A percentile compares a stretch with the other conserved stretches of the same genome.
These are phyloP conservation scores for Thraustochytrium striatum DNA, from an alignment of 352 stramenopile species.

Conservation along the genomic window DNA sequence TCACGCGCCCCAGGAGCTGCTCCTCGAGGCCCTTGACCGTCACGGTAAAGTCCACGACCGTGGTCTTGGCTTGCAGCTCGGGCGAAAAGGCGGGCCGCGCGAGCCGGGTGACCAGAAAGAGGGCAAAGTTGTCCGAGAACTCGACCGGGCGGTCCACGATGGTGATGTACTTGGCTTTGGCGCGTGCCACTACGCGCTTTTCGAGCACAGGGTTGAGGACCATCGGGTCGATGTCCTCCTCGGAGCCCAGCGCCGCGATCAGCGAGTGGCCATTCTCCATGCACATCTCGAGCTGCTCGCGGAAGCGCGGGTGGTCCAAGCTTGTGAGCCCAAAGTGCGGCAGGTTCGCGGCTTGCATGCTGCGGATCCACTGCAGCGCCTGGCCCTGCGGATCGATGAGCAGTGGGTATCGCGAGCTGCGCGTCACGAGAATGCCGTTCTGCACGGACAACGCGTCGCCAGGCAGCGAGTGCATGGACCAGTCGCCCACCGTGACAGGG, in stretches of 20 bases:
- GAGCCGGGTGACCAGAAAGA: constrained; percentile 96
- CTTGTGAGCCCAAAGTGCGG: constrained; percentile 87
- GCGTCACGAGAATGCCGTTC: constrained; percentile 98
- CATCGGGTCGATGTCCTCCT: constrained; percentile 98
- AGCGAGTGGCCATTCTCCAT: constrained; percentile 92
- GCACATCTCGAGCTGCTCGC: constrained; percentile 95
- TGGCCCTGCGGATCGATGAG: constrained; percentile 96
- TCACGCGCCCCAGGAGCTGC: constrained; percentile 93
- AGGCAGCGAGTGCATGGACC: constrained; percentile 95
- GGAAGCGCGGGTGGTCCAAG: constrained; percentile 91
- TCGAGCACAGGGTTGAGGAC: constrained; percentile 91
- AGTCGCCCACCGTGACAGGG: constrained; percentile 93
- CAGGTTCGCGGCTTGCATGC: constrained; percentile 83
- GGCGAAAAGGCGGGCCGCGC: constrained; percentile 94
- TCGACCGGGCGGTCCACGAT: constrained; percentile 98
- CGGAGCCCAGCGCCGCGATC: constrained; percentile 81
- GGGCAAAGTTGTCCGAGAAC: constrained; percentile 91
- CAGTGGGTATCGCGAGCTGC: constrained; percentile 87
- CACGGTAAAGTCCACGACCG: constrained; percentile 96
- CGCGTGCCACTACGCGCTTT: constrained; percentile 91
- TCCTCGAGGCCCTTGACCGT: constrained; percentile 92
- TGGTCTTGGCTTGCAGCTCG: constrained; percentile 97
- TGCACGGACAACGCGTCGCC: constrained; percentile 95
- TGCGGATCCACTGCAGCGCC: constrained; percentile 94
- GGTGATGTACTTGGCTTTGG: constrained; percentile 91